These are phyloP conservation scores for Malassezia dermatis DNA, from an alignment of 1,284 basidiomycete genomes.

Conservation along the genomic window DNA sequence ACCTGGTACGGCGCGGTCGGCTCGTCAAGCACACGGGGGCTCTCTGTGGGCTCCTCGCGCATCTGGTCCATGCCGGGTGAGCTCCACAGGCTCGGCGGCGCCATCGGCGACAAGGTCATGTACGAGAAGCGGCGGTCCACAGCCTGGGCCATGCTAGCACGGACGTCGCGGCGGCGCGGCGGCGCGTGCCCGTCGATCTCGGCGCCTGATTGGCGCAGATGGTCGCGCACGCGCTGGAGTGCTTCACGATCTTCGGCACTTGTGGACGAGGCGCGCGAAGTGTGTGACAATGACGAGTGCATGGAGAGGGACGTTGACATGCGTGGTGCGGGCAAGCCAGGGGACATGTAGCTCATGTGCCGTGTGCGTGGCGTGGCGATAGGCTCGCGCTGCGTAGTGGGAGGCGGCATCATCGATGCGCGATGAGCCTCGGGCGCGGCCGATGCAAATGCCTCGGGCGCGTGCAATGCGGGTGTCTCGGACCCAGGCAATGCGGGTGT, in stretches of 20 bases:
- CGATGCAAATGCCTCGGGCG: neutral
- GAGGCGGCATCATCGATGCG: neutral
- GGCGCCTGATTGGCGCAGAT: slow-evolving; percentile 30
- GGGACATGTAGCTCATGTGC: neutral
- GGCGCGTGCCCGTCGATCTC: neutral
- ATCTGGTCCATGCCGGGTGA: neutral
- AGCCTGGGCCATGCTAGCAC: neutral
- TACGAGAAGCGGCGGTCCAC: neutral
- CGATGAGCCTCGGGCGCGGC: neutral
- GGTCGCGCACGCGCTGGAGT: slow-evolving; percentile 52
- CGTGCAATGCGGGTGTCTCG: no score
- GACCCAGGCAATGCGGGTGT: no score
- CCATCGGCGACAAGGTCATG: neutral
- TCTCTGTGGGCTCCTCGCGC: neutral
- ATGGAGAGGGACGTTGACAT: neutral
- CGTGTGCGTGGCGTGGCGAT: neutral
- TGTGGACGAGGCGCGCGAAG: slow-evolving; percentile 51
- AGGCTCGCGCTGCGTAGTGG: neutral
- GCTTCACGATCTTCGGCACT: slow-evolving; percentile 50
- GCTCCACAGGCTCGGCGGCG: neutral
- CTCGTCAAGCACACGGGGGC: neutral
- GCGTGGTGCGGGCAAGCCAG: neutral
- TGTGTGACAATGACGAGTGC: slow-evolving; percentile 34
- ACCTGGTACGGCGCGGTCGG: slow-evolving; percentile 22
- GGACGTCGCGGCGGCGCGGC: neutral